Percentiles rank a stretch among this genome's conserved stretches.
Evolutionary conservation across 2,329 filamentous ascomycete genomes (phyloP).

Genomic region (Penicillium sp.): DNA sequence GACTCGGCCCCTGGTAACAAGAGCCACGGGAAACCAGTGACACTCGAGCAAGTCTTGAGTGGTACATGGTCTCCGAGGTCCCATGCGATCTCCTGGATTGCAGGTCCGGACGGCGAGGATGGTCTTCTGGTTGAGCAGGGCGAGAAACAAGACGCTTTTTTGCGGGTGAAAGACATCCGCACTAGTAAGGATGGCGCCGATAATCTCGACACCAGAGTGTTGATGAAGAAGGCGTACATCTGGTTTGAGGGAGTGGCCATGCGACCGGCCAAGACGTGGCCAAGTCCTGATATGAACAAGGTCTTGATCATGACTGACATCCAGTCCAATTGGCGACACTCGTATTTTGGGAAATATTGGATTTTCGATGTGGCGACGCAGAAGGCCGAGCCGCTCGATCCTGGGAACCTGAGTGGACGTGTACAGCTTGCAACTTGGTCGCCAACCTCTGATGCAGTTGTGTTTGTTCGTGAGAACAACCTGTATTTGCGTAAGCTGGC

Average conservation of each 20-base stretch:
- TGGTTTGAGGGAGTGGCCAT: slow-evolving; percentile 57
- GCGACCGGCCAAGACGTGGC: slow-evolving; percentile 63
- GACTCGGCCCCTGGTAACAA: slow-evolving; percentile 33
- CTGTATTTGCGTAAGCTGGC: slow-evolving; percentile 73
- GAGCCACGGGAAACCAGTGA: slow-evolving; percentile 44
- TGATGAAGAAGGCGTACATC: slow-evolving; percentile 73
- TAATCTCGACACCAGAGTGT: slow-evolving; percentile 58
- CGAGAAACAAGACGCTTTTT: slow-evolving; percentile 64
- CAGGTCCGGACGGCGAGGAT: slow-evolving; percentile 58
- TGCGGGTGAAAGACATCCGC: slow-evolving; percentile 84
- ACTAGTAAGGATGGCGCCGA: slow-evolving; percentile 50
- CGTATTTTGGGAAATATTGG: slow-evolving; percentile 82
- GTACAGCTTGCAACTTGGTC: slow-evolving; percentile 90
- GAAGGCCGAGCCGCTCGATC: slow-evolving; percentile 72
- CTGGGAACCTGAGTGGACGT: slow-evolving; percentile 60
- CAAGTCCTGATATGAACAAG: slow-evolving; percentile 80
- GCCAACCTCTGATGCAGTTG: slow-evolving; percentile 78
- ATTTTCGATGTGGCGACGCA: slow-evolving; percentile 87
- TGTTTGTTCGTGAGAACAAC: slow-evolving; percentile 91
- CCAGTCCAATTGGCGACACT: slow-evolving; percentile 84
- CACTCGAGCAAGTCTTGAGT: slow-evolving; percentile 43
- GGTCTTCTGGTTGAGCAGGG: slow-evolving; percentile 75
- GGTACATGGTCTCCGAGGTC: slow-evolving; percentile 40
- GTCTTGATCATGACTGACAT: slow-evolving; percentile 76
- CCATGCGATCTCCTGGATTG: slow-evolving; percentile 50